These are phyloP conservation scores for Phytophthora citricola DNA, from an alignment of 352 stramenopile genomes.

Conservation along the genomic window DNA sequence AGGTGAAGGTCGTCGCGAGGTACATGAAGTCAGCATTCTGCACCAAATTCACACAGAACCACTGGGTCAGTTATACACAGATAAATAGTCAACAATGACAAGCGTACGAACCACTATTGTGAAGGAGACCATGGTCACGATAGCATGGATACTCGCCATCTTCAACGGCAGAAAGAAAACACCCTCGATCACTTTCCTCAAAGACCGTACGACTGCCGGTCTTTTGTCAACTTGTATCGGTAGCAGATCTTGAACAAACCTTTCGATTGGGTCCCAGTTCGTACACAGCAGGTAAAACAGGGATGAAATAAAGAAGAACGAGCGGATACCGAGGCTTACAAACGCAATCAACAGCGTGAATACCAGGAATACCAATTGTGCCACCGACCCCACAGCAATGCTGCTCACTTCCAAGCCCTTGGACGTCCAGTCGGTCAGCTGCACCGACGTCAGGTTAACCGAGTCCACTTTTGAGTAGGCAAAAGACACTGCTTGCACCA, in stretches of 20 bases:
- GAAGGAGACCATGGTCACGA: conserved; percentile 90
- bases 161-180: conserved; percentile 91
- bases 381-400: conserved; percentile 82
- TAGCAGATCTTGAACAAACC: conserved; percentile 81
- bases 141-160: conserved; percentile 88
- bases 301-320: conserved; percentile 90
- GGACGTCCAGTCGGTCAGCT: conserved; percentile 88
- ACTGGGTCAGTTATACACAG: neutral
- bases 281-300: conserved; percentile 89
- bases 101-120: conserved; percentile 71
- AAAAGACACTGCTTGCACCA: conserved; percentile 73
- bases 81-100: neutral
- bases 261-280: conserved; percentile 89
- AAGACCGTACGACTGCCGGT: conserved; percentile 69
- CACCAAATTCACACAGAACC: conserved; percentile 5
- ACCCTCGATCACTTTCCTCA: conserved; percentile 85
- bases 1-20: conserved; percentile 83
- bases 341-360: conserved; percentile 86
- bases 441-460: conserved; percentile 85
- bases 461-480: conserved; percentile 88
- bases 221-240: conserved; percentile 78
- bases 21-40: conserved; percentile 90
- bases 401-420: conserved; percentile 86
- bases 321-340: conserved; percentile 84
- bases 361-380: conserved; percentile 80